Conservation (phyloP, 495 filamentous ascomycete genomes). For the Trichocladium antarcticum region DNA sequence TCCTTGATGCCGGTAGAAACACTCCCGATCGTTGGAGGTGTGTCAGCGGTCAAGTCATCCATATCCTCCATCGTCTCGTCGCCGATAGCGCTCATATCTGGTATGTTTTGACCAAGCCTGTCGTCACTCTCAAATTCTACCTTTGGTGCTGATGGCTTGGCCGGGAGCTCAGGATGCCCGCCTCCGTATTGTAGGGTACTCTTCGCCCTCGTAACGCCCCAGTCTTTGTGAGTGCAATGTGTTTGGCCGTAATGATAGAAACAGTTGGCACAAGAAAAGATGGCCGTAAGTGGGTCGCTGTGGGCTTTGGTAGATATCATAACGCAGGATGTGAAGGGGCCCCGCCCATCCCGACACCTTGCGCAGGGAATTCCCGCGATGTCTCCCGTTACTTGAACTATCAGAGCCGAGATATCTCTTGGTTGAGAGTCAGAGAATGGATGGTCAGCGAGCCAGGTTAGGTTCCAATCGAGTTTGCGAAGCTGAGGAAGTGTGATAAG, state of each 20-base stretch:
- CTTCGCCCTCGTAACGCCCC: constrained; percentile 13
- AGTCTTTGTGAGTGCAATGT: constrained; percentile 20
- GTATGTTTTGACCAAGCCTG: not conserved
- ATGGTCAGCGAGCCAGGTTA: constrained; percentile 1
- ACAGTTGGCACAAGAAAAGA: constrained; percentile 26
- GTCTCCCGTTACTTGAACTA: constrained; percentile 25
- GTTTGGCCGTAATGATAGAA: constrained; percentile 24
- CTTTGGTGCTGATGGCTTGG: too few species aligned
- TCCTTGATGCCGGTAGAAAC: constrained; percentile 7
- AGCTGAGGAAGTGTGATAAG: constrained; percentile 17
- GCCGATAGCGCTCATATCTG: not conserved
- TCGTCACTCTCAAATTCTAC: not conserved
- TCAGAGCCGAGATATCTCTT: constrained; percentile 23
- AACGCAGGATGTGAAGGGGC: constrained; percentile 24
- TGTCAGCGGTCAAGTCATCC: not conserved
- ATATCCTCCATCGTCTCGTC: not conserved
- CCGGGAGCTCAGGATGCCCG: too few species aligned
- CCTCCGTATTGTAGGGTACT: not conserved
- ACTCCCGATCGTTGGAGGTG: not conserved
- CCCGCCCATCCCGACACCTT: constrained; percentile 18
- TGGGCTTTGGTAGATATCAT: constrained; percentile 18
- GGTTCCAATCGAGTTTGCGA: constrained; percentile 20
- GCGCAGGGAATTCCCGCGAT: constrained; percentile 17
- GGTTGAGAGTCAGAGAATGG: constrained; percentile 16
- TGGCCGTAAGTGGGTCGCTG: not conserved